Evolutionary conservation across 306 rosid species (phyloP), one percentile per base, ranked within the genome.

Genomic region (Sphenostylis stenocarpa): DNA sequence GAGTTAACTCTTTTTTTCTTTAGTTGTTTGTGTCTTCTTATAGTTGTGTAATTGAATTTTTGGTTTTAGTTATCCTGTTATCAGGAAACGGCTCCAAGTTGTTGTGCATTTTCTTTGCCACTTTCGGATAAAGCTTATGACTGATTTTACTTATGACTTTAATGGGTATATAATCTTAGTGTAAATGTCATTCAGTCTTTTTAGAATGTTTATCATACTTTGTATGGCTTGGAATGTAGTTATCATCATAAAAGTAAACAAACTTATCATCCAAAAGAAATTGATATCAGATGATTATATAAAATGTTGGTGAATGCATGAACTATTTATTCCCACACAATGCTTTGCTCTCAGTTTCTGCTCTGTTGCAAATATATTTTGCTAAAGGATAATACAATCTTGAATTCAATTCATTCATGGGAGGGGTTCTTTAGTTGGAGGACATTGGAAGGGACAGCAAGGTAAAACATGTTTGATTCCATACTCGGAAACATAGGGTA

Each of bases 1-100:
- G 66, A 75, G 58, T 58, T 45, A 69, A 75, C 56, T 34, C 53
- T 69, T 73, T 43, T n/a, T 69, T 73, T 43, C 51, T 58, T 67
- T 41, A 39, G 73, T n/a, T 78, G 62, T 29, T 74, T 72, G 26
- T 34, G 15, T 70, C 64, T 79, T 53, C 72, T 47, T 70, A 10
- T 56, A 65, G 79, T 58, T 73, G 43, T 72, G 49, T 71, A 58
- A 48, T 31, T 66, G 17, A 33, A 31, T 63, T 73, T 67, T 67
- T 65, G 70, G 51, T 60, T 60, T 60, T 60, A 60, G 67, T 65
- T 38, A 66, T 72, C 53, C 23, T 76, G 29, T 19, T 15, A 44
- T 69, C 57, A 52, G 20, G 21, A 16, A 33, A 60, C 60, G 43
- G 72, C 51, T 20, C 28, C 69, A 38, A 67, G 44, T 67, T 62